Percentiles rank a stretch among this genome's conserved stretches.
phyloP scores from a whole-genome alignment of 352 stramenopile species.

The Pythium brassicae region DNA sequence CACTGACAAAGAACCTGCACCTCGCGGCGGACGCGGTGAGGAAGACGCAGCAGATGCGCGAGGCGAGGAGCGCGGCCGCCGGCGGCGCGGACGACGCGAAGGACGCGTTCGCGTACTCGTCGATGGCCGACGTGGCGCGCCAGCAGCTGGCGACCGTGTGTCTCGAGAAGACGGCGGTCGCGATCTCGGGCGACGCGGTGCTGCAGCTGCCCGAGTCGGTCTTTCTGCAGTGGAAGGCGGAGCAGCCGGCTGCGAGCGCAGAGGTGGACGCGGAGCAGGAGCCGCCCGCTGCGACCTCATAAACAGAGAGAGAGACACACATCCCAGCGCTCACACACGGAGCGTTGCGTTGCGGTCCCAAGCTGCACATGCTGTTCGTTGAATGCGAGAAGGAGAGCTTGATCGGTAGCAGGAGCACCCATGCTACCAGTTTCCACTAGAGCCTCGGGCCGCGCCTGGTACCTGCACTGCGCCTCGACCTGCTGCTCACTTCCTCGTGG shows the following conservation, averaged over 20 bases:
- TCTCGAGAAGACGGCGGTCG: constrained; percentile 62
- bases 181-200: constrained; percentile 67
- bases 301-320: background rate
- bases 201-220: constrained; percentile 65
- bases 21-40: constrained; percentile 37
- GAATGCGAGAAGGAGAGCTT: background rate
- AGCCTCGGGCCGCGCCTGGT: no score
- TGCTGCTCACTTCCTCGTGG: background rate
- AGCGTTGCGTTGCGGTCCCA: background rate
- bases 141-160: constrained; percentile 62
- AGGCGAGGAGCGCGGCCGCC: constrained; percentile 24
- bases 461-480: background rate
- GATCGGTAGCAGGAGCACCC: background rate
- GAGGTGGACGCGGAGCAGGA: constrained; percentile 9
- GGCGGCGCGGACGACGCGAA: constrained; percentile 15
- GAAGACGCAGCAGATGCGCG: constrained; percentile 60
- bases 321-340: background rate
- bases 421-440: background rate
- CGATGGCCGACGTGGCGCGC: constrained; percentile 65
- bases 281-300: background rate
- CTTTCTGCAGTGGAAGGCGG: constrained; percentile 54
- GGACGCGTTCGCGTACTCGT: constrained; percentile 45
- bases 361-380: background rate
- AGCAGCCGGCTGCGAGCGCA: constrained; percentile 2
- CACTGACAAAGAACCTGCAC: constrained; percentile 62